Conservation (phyloP, 2,329 filamentous ascomycete species). For the Aspergillus sp. region DNA sequence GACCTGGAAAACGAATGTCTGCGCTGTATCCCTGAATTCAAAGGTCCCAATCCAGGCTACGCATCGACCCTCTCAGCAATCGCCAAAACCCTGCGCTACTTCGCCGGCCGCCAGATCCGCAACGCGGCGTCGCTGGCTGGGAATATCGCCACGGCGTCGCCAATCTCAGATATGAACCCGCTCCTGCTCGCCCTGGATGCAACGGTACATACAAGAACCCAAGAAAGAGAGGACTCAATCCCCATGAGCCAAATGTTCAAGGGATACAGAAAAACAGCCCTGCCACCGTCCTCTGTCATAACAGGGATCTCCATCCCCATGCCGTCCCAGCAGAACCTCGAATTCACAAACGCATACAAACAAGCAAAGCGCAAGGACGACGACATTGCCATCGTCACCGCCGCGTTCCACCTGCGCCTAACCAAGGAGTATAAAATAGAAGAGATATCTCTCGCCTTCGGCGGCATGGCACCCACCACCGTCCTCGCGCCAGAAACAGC, state of each 20-base stretch:
- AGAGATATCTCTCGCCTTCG: constrained; percentile 77
- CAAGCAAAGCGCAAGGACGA: constrained; percentile 97
- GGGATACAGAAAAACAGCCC: constrained; percentile 81
- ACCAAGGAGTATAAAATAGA: constrained; percentile 71
- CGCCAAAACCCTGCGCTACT: constrained; percentile 88
- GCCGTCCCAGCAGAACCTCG: constrained; percentile 82
- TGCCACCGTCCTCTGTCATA: constrained; percentile 76
- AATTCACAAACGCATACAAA: constrained; percentile 93
- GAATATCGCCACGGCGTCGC: constrained; percentile 90
- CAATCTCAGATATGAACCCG: constrained; percentile 94
- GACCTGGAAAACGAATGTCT: constrained; percentile 80
- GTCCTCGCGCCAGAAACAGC: constrained; percentile 78
- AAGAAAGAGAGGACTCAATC: constrained; percentile 73
- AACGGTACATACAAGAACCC: constrained; percentile 74
- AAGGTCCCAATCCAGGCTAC: constrained; percentile 55
- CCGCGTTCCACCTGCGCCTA: constrained; percentile 74
- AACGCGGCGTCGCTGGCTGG: constrained; percentile 96
- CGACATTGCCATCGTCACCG: constrained; percentile 96
- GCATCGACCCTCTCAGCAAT: constrained; percentile 76
- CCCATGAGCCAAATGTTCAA: constrained; percentile 92
- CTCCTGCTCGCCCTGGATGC: constrained; percentile 87
- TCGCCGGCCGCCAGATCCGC: constrained; percentile 90
- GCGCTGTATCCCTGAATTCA: constrained; percentile 74
- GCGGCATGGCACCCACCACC: constrained; percentile 91
- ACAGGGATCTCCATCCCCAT: constrained; percentile 76